These are phyloP conservation scores for Trichoderma guizhouense DNA, from an alignment of 2,329 filamentous ascomycete genomes.

Conservation along the genomic window DNA sequence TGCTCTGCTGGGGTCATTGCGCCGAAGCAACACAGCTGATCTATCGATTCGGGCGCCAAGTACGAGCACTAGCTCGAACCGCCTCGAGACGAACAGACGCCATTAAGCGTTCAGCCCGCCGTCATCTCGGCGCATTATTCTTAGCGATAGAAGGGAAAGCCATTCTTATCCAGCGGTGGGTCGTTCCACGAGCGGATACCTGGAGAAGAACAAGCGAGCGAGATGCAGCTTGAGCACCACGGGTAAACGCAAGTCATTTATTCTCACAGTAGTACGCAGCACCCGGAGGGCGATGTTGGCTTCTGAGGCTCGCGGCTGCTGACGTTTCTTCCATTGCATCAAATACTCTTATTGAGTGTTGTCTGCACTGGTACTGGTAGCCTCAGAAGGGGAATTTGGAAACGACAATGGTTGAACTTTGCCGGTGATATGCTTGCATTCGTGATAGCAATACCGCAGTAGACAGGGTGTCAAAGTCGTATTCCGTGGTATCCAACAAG, in stretches of 20 bases:
- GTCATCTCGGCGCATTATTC: slow-evolving; percentile 2
- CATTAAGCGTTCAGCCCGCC: background rate
- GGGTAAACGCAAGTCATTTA: background rate
- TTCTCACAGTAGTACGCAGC: background rate
- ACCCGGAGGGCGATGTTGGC: background rate
- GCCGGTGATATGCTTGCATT: background rate
- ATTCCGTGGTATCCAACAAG: background rate
- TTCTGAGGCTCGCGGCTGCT: background rate
- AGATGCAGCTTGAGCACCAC: background rate
- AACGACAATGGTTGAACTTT: background rate
- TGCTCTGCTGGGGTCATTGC: background rate
- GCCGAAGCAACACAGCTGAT: background rate
- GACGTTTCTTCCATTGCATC: background rate
- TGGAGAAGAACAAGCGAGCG: slow-evolving; percentile 5
- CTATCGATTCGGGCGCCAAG: background rate
- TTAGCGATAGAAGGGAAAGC: background rate
- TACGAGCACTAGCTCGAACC: background rate
- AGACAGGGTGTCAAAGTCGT: background rate
- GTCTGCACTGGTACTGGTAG: background rate
- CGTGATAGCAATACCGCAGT: background rate
- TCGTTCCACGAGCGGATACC: background rate
- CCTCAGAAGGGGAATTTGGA: background rate
- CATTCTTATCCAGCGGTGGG: background rate
- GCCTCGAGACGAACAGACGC: background rate
- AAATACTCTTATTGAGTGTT: background rate